Conservation (phyloP, 139 green algal genomes). For the Desmodesmus armatus region DNA sequence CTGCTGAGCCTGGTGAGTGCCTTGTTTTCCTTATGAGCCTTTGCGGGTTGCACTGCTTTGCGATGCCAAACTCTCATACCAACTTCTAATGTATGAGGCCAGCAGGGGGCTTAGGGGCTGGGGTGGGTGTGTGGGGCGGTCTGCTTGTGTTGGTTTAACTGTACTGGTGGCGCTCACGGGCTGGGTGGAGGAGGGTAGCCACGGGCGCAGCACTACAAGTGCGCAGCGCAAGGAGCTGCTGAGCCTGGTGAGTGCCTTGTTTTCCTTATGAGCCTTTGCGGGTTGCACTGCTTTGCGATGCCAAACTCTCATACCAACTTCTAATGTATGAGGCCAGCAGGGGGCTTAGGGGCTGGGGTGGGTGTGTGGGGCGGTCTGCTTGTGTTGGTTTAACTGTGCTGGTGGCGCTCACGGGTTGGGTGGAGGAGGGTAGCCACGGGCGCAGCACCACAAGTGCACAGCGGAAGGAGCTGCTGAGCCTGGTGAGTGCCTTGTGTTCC, state of each 20-base stretch:
- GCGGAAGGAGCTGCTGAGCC: constrained; percentile 12
- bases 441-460: background rate
- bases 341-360: background rate
- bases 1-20: constrained; percentile 9
- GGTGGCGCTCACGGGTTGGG: constrained; percentile 11
- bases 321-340: no score
- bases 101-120: background rate
- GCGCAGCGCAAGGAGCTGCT: constrained; percentile 9
- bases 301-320: no score
- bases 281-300: no score
- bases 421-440: background rate
- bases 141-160: background rate
- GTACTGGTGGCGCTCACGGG: constrained; percentile 1
- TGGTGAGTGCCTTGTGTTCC: no score
- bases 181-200: background rate
- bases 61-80: no score
- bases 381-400: background rate
- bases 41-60: no score
- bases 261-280: no score
- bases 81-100: no score
- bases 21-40: background rate
- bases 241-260: background rate
- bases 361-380: background rate
- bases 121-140: background rate
- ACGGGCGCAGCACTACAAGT: background rate